Conservation (phyloP, 192 early-diverging fungal species). For the Oehlia diaphana region DNA sequence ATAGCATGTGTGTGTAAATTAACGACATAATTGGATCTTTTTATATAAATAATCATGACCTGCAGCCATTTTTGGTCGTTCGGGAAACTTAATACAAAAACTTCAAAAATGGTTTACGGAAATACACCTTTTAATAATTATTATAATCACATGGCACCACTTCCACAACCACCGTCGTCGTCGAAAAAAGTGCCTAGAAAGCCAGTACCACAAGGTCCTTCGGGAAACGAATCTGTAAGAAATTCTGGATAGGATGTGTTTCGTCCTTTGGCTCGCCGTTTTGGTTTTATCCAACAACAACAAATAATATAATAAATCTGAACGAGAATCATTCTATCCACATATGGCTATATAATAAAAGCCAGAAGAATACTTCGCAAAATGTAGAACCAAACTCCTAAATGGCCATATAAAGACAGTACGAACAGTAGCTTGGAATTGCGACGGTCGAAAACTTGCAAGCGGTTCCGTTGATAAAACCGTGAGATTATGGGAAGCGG, state of each 20-base stretch:
- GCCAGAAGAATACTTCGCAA: slow-evolving; percentile 25
- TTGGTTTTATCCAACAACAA: slow-evolving; percentile 2
- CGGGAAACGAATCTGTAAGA: slow-evolving; percentile 14
- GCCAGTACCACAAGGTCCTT: slow-evolving; percentile 14
- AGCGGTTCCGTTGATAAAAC: slow-evolving; percentile 77
- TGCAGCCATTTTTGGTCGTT: too few species aligned
- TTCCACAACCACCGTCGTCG: neutral
- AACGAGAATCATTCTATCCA: neutral
- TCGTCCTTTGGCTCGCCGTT: slow-evolving; percentile 16
- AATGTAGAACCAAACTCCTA: slow-evolving; percentile 14
- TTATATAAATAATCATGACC: too few species aligned
- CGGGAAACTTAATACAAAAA: neutral
- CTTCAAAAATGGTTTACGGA: neutral
- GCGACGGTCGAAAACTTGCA: slow-evolving; percentile 64
- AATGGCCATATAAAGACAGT: slow-evolving; percentile 38
- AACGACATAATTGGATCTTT: too few species aligned
- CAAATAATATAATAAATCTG: neutral
- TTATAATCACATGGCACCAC: neutral
- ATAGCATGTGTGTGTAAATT: too few species aligned
- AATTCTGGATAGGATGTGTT: slow-evolving; percentile 6
- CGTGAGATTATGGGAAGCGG: slow-evolving; percentile 65
- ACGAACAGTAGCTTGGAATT: slow-evolving; percentile 76
- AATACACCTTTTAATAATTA: neutral
- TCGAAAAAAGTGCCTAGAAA: neutral
- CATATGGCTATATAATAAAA: neutral